phyloP scores from a whole-genome alignment of 345 rosid species.

The Populus euphratica region DNA sequence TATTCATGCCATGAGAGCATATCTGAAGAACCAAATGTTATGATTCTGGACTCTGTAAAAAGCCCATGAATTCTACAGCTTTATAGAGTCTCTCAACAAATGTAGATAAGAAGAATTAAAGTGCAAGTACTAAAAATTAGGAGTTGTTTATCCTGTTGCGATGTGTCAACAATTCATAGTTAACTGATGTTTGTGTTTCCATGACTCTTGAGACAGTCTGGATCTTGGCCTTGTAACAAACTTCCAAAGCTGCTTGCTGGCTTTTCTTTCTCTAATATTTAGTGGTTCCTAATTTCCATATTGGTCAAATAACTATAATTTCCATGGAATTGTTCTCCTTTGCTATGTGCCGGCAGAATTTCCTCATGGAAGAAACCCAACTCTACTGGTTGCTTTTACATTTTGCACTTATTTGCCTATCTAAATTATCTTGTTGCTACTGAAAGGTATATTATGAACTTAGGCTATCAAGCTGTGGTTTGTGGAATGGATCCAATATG shows the following conservation, averaged over 20 bases:
- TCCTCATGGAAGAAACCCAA: neutral
- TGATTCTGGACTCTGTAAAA: neutral
- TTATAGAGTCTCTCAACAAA: neutral
- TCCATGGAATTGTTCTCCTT: neutral
- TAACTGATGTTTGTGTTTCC: neutral
- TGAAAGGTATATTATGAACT: neutral
- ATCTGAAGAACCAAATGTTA: neutral
- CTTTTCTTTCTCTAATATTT: neutral
- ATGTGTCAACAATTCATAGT: neutral
- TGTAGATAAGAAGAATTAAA: neutral
- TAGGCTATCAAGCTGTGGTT: slow-evolving; percentile 82
- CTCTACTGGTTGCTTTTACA: neutral
- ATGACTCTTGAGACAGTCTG: neutral
- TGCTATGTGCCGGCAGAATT: neutral
- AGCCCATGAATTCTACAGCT: neutral
- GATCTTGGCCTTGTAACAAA: neutral
- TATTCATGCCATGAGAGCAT: neutral
- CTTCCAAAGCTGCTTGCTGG: neutral
- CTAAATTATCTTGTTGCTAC: neutral
- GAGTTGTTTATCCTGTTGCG: neutral
- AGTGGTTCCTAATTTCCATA: neutral
- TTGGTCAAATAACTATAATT: neutral
- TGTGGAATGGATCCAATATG: slow-evolving; percentile 97
- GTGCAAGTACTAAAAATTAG: neutral
- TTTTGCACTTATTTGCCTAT: neutral